Evolutionary conservation across 108 stramenopile species (phyloP).

Genomic region (Conticribra guillardii): DNA sequence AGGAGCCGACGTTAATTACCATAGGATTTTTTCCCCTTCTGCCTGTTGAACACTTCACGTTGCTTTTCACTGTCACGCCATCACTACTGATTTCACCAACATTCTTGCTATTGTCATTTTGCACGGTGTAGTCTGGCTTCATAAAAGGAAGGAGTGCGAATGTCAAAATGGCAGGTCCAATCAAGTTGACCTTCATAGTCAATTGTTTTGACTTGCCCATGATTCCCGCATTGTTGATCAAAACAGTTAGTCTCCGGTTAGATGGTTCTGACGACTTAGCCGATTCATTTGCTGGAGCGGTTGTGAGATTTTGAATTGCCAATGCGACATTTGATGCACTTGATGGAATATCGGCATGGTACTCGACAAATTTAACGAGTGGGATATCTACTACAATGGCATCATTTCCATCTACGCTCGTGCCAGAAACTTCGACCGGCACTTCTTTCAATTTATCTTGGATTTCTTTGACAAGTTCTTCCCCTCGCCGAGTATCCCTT

Average conservation of each 20-base stretch:
- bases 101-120: neutral
- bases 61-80: too few species aligned
- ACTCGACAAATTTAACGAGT: constrained; percentile 37
- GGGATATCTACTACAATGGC: constrained; percentile 5
- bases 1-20: constrained; percentile 48
- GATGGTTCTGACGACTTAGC: neutral
- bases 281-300: neutral
- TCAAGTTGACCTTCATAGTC: constrained; percentile 45
- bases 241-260: constrained; percentile 4
- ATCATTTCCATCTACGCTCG: neutral
- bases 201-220: constrained; percentile 47
- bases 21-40: too few species aligned
- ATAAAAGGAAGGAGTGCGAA: constrained; percentile 39
- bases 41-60: neutral
- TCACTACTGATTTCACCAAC: too few species aligned
- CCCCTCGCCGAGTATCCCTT: constrained; percentile 24
- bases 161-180: constrained; percentile 41
- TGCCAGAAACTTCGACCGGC: neutral
- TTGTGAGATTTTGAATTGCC: constrained; percentile 9
- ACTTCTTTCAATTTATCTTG: constrained; percentile 2
- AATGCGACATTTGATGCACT: constrained; percentile 36
- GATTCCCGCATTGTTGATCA: constrained; percentile 51
- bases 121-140: neutral
- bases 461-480: constrained; percentile 28
- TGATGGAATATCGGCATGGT: constrained; percentile 37